phyloP scores from a whole-genome alignment of 2,329 filamentous ascomycete species.

The Rhinocladiella similis region DNA sequence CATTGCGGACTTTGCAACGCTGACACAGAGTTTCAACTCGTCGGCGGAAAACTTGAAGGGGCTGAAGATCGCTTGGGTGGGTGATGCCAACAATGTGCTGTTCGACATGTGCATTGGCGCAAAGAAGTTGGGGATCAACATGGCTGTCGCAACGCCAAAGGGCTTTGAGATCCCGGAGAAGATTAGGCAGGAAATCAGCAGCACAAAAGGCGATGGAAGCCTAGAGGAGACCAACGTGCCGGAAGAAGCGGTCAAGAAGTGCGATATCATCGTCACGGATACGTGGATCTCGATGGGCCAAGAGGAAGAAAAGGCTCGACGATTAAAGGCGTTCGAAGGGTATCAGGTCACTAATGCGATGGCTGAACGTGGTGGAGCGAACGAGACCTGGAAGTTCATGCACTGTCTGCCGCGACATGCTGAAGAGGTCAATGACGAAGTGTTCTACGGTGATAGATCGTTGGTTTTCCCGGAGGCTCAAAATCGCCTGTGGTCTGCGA shows the following conservation, averaged over 20 bases:
- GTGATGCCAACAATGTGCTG: constrained; percentile 95
- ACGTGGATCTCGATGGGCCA: constrained; percentile 99
- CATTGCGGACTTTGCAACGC: constrained; percentile 90
- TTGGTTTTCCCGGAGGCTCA: constrained; percentile 93
- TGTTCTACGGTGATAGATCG: constrained; percentile 84
- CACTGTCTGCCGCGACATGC: constrained; percentile 90
- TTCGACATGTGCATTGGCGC: constrained; percentile 89
- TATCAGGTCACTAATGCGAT: constrained; percentile 90
- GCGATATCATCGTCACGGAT: constrained; percentile 90
- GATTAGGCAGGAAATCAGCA: constrained; percentile 71
- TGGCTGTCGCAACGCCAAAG: constrained; percentile 81
- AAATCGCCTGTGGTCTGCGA: constrained; percentile 88
- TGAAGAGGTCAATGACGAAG: constrained; percentile 91
- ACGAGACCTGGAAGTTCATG: constrained; percentile 94
- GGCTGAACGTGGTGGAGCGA: constrained; percentile 80
- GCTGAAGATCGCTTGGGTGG: constrained; percentile 92
- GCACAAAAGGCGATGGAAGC: constrained; percentile 60
- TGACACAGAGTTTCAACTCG: constrained; percentile 71
- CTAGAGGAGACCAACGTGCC: constrained; percentile 76
- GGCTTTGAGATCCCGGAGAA: constrained; percentile 77
- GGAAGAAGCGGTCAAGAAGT: constrained; percentile 79
- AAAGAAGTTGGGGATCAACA: constrained; percentile 80
- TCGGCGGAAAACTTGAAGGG: constrained; percentile 66
- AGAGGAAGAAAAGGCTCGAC: constrained; percentile 76
- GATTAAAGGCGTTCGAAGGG: constrained; percentile 78